Conservation (phyloP, 129 eudicot species). For the Kitagawia praeruptora region DNA sequence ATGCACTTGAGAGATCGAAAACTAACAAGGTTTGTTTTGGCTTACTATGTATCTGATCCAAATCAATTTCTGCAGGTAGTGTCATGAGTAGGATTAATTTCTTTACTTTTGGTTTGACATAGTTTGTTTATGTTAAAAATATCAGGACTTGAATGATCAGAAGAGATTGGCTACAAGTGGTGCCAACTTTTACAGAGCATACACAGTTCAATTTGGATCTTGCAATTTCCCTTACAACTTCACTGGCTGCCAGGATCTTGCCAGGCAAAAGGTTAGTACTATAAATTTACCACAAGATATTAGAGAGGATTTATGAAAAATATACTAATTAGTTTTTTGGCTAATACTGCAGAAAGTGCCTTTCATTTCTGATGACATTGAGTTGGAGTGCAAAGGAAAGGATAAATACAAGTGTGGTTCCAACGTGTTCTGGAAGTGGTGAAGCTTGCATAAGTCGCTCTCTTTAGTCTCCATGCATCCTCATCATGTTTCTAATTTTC, state of each 20-base stretch:
- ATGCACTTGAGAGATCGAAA: slow-evolving; percentile 75
- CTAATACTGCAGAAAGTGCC: slow-evolving; percentile 83
- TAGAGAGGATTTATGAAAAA: not conserved
- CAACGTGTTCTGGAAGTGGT: slow-evolving; percentile 92
- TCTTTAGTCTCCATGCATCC: not conserved
- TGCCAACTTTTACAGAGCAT: slow-evolving; percentile 91
- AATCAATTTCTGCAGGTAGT: not conserved
- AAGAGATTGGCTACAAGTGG: slow-evolving; percentile 97
- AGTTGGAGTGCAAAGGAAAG: slow-evolving; percentile 88
- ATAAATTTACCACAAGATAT: not conserved
- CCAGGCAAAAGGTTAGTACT: slow-evolving; percentile 66
- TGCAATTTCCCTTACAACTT: slow-evolving; percentile 99
- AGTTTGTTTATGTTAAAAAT: not conserved
- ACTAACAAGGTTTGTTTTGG: slow-evolving; percentile 68
- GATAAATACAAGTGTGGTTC: slow-evolving; percentile 98
- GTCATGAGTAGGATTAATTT: not conserved
- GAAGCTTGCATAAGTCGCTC: slow-evolving; percentile 2
- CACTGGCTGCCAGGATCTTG: slow-evolving; percentile 99
- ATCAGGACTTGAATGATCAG: slow-evolving; percentile 84
- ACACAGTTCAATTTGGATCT: slow-evolving; percentile 82
- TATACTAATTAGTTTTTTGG: not conserved
- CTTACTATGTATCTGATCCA: not conserved
- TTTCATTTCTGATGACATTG: slow-evolving; percentile 73
- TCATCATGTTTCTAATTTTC: slow-evolving; percentile 17
- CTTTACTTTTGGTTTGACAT: not conserved